A percentile compares a stretch with the other conserved stretches of the same genome.
Evolutionary conservation across 495 filamentous ascomycete genomes (phyloP).

Genomic region (Xylaria nigripes): DNA sequence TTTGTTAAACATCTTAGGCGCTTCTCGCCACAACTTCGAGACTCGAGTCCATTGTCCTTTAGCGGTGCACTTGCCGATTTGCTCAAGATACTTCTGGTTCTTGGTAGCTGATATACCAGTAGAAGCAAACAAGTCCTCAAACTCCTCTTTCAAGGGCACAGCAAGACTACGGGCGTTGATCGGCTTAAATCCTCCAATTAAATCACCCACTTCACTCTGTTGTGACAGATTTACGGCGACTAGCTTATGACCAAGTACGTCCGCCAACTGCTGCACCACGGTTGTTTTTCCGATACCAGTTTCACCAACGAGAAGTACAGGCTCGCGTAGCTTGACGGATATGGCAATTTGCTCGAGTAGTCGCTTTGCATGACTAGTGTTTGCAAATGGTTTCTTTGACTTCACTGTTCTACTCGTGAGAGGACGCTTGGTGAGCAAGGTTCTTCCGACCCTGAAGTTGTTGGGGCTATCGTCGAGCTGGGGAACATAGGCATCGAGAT

Average conservation of each 20-base stretch:
- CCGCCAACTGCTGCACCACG: constrained; percentile 84
- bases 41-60: constrained; percentile 78
- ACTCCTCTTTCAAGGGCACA: constrained; percentile 85
- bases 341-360: constrained; percentile 79
- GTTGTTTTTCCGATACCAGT: constrained; percentile 98
- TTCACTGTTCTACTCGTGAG: constrained; percentile 35
- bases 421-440: constrained; percentile 43
- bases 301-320: constrained; percentile 88
- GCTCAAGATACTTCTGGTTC: constrained; percentile 77
- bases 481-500: constrained; percentile 59
- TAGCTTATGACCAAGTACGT: constrained; percentile 69
- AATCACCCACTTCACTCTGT: constrained; percentile 89
- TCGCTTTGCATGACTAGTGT: constrained; percentile 60
- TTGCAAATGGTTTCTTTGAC: constrained; percentile 56
- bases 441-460: constrained; percentile 59
- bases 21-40: constrained; percentile 80
- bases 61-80: constrained; percentile 66
- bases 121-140: constrained; percentile 76
- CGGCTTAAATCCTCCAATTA: constrained; percentile 93
- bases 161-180: constrained; percentile 81
- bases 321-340: constrained; percentile 74
- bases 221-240: constrained; percentile 92
- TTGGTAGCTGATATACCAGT: constrained; percentile 75
- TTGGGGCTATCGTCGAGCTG: constrained; percentile 49
- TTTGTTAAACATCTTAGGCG: constrained; percentile 71